A percentile compares a stretch with the other conserved stretches of the same genome.
Conservation (phyloP, 768 basidiomycete genomes). For the Guyanaporus albipodus region DNA sequence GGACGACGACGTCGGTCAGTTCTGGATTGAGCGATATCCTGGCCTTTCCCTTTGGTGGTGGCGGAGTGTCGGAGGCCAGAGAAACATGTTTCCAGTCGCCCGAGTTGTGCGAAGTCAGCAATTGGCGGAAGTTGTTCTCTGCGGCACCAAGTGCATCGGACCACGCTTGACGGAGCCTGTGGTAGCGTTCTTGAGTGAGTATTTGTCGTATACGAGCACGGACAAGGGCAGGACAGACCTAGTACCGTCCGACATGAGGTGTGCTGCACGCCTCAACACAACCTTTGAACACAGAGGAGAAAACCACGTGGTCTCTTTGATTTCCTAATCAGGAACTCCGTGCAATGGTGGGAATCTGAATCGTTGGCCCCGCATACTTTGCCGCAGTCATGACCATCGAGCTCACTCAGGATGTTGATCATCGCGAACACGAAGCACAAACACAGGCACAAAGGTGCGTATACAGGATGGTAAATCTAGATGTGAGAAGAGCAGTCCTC, state of each 20-base stretch:
- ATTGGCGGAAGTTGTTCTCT: constrained; percentile 71
- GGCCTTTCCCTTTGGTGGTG: constrained; percentile 59
- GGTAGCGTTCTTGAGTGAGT: neutral
- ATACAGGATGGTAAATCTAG: neutral
- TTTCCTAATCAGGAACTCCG: constrained; percentile 6
- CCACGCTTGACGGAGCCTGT: constrained; percentile 81
- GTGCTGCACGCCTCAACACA: too few relatives aligned
- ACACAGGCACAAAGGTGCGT: constrained; percentile 10
- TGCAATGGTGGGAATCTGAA: neutral
- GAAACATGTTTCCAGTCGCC: constrained; percentile 80
- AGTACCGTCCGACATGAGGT: constrained; percentile 55
- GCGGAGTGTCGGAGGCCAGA: constrained; percentile 36
- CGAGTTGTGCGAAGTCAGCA: constrained; percentile 67
- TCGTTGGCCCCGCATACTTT: too few relatives aligned
- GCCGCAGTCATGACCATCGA: constrained; percentile 9
- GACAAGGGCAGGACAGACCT: constrained; percentile 36
- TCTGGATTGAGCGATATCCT: constrained; percentile 52
- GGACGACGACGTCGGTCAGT: constrained; percentile 69
- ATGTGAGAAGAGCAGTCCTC: constrained; percentile 1
- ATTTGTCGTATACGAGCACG: neutral
- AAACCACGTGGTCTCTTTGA: constrained; percentile 5
- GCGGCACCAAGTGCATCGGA: constrained; percentile 69
- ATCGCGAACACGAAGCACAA: neutral
- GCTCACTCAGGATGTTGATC: neutral
- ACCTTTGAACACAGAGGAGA: neutral